Evolutionary conservation across 2,329 filamentous ascomycete genomes (phyloP), one percentile per base, ranked within the genome.

Genomic region (Apiospora koreana): DNA sequence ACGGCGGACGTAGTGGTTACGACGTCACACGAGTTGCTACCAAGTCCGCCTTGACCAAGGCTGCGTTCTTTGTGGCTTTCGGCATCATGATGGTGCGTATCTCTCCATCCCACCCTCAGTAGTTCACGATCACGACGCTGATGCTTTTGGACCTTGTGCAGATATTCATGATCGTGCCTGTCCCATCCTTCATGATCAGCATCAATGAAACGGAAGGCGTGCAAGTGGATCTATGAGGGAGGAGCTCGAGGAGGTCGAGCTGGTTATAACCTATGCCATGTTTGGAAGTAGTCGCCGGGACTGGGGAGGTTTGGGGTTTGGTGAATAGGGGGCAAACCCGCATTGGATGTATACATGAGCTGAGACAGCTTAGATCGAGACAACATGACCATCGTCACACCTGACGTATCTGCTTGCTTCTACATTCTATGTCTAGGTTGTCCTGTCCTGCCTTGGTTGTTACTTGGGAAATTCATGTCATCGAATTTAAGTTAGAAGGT

Each of bases 1-100:
- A 67, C n/a, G 42, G 65, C 9, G 65, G 65, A 12, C 42, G 65
- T 4, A 67, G 65, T 35, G 65, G 65, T 8, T 67, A 67, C 65
- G 65, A 67, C 12, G 45, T 46, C 14, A 67, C 65, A 5, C 25
- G 65, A 3, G 14, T 31, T 6, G 31, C 65, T 12, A n/a, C 25
- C 2, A 28, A n/a, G 25, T 3, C 14, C 7, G 6, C 23, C 7
- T 28, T 45, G 16, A n/a, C 54, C 18, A 62, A 62, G 18, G 23
- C 16, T 14, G 65, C 14, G 1, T 28, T 46, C 65, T 43, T 43
- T 42, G 41, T 28, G 23, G 38, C 23, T n/a, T 43, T 28, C n/a
- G 65, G 65, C 16, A 31, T 67, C 23, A 67, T 25, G 65, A 31
- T 35, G 65, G 65, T 67, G 16, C 18, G 41, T 67, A n/a, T 46